Conservation (phyloP, 1,284 basidiomycete genomes). For the Cryptococcus sp. region DNA sequence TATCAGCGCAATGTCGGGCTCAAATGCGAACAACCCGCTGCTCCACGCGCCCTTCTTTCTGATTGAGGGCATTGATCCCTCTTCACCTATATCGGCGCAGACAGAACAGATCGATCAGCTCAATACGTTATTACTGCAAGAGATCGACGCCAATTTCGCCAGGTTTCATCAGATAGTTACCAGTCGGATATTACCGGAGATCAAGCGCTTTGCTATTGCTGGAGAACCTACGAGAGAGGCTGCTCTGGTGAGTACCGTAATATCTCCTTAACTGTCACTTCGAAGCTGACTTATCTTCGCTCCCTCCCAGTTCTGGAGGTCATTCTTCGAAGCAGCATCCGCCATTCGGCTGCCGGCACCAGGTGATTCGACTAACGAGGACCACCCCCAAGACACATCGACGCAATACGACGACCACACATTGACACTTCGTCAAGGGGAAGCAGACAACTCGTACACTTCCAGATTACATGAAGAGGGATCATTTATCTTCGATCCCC, state of each 20-base stretch:
- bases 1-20: slow-evolving; percentile 1
- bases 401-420: slow-evolving; percentile 42
- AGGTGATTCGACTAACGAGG: slow-evolving; percentile 56
- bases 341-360: slow-evolving; percentile 71
- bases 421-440: slow-evolving; percentile 23
- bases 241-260: slow-evolving; percentile 66
- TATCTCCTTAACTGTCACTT: neutral
- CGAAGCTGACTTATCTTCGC: neutral
- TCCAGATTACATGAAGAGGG: slow-evolving; percentile 27
- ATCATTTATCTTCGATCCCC: slow-evolving; percentile 39
- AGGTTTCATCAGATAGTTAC: slow-evolving; percentile 85
- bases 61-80: slow-evolving; percentile 73
- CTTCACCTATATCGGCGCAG: slow-evolving; percentile 67
- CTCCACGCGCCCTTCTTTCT: slow-evolving; percentile 50
- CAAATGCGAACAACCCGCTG: slow-evolving; percentile 26
- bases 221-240: slow-evolving; percentile 85
- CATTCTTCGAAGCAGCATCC: slow-evolving; percentile 89
- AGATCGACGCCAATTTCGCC: slow-evolving; percentile 91
- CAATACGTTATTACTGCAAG: slow-evolving; percentile 77
- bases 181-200: slow-evolving; percentile 75
- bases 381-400: slow-evolving; percentile 11
- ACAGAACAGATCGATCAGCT: slow-evolving; percentile 94
- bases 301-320: slow-evolving; percentile 81
- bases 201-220: slow-evolving; percentile 82
- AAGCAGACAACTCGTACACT: slow-evolving; percentile 26